These are phyloP conservation scores for Epithemia pelagica DNA, from an alignment of 108 stramenopile species.

Conservation along the genomic window DNA sequence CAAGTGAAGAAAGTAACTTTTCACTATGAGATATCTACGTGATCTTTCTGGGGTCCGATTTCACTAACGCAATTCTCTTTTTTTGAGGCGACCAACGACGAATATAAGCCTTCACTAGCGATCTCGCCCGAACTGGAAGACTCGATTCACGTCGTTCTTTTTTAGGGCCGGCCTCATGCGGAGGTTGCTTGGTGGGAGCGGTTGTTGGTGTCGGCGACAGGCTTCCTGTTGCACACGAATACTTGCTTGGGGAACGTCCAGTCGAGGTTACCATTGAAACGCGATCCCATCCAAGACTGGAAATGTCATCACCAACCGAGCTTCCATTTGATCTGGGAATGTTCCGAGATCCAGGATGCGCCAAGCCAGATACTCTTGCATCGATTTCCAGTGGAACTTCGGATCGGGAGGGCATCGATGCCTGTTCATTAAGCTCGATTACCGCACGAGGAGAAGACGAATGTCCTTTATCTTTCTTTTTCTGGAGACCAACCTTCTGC, in stretches of 20 bases:
- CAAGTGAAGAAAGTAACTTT: no score
- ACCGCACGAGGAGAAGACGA: background rate
- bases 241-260: background rate
- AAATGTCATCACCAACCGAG: background rate
- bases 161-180: background rate
- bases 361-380: background rate
- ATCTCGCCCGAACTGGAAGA: background rate
- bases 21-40: no score
- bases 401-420: background rate
- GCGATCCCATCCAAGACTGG: slow-evolving; percentile 1
- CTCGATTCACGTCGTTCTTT: background rate
- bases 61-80: background rate
- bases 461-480: background rate
- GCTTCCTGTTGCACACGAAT: background rate
- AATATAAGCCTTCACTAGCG: background rate
- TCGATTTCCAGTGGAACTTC: background rate
- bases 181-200: background rate
- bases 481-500: background rate
- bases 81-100: background rate
- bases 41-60: background rate
- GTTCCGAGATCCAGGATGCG: background rate
- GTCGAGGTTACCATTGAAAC: background rate
- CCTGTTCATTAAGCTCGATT: background rate
- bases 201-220: background rate
- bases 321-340: background rate